A percentile compares a stretch with the other conserved stretches of the same genome.
Evolutionary conservation across 306 rosid genomes (phyloP).

Genomic region (Corylus americana): DNA sequence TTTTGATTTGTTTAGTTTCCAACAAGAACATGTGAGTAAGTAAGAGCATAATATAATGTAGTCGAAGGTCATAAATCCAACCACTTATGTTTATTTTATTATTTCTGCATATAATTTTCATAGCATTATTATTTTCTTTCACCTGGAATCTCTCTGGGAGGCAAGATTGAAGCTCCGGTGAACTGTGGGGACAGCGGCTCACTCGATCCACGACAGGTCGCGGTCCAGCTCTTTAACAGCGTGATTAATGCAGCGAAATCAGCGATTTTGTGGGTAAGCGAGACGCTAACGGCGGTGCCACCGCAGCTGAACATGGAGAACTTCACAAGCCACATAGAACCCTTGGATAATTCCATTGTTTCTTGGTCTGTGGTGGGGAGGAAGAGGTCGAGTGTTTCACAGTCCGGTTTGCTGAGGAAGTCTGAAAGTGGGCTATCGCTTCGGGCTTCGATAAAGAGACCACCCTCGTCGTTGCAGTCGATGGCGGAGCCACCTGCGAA

Average conservation of each 20-base stretch:
- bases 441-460: constrained; percentile 35
- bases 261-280: constrained; percentile 42
- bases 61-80: no score
- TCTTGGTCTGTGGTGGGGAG: constrained; percentile 31
- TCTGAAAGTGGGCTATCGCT: constrained; percentile 28
- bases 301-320: constrained; percentile 52
- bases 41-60: no score
- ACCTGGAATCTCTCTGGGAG: constrained; percentile 42
- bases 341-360: constrained; percentile 22
- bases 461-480: constrained; percentile 41
- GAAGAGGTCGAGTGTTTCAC: constrained; percentile 24
- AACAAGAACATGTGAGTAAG: no score
- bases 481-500: constrained; percentile 34
- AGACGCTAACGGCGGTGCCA: constrained; percentile 32
- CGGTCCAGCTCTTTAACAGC: constrained; percentile 40
- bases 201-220: neutral
- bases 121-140: no score
- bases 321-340: constrained; percentile 29
- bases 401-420: constrained; percentile 32
- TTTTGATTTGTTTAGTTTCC: no score
- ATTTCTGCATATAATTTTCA: no score
- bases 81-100: no score
- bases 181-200: constrained; percentile 16
- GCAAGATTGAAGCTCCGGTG: constrained; percentile 35
- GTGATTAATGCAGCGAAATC: constrained; percentile 26